These are phyloP conservation scores for Talaromyces rugulosus DNA, from an alignment of 2,329 filamentous ascomycete species.

Conservation along the genomic window DNA sequence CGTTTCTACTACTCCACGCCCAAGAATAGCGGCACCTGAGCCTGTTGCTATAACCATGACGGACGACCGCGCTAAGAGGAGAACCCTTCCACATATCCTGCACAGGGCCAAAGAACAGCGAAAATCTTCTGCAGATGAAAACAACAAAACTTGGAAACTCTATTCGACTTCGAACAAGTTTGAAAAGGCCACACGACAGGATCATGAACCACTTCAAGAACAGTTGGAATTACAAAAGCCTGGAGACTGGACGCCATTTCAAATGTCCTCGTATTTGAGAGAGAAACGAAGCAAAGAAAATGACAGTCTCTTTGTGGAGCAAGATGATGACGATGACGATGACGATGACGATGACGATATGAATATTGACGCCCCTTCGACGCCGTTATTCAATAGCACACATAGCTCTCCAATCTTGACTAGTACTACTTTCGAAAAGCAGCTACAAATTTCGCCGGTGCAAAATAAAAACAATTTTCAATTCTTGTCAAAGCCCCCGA, in stretches of 20 bases:
- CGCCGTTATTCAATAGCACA: not conserved
- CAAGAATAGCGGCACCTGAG: not conserved
- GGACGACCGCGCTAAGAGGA: slow-evolving; percentile 2
- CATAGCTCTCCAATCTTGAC: not conserved
- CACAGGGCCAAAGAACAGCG: slow-evolving; percentile 4
- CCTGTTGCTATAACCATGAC: slow-evolving; percentile 5
- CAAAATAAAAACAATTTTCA: not conserved
- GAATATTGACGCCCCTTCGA: not conserved
- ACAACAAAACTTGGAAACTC: slow-evolving; percentile 13
- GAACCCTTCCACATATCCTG: slow-evolving; percentile 2
- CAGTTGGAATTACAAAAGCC: slow-evolving; percentile 34
- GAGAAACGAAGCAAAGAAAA: not conserved
- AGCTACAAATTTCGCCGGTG: not conserved
- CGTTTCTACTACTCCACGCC: not conserved
- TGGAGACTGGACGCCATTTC: slow-evolving; percentile 24
- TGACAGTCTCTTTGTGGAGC: slow-evolving; percentile 19
- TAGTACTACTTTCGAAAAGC: not conserved
- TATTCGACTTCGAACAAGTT: slow-evolving; percentile 25
- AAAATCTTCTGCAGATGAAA: slow-evolving; percentile 4
- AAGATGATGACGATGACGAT: slow-evolving; percentile 12
- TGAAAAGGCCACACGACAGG: slow-evolving; percentile 28
- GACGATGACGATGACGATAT: not conserved
- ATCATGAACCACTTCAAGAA: slow-evolving; percentile 32
- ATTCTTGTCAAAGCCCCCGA: not conserved
- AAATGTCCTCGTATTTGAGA: slow-evolving; percentile 8